Base-by-base conservation (phyloP, 768 basidiomycete species). In the Guyanaporus albipodus region DNA sequence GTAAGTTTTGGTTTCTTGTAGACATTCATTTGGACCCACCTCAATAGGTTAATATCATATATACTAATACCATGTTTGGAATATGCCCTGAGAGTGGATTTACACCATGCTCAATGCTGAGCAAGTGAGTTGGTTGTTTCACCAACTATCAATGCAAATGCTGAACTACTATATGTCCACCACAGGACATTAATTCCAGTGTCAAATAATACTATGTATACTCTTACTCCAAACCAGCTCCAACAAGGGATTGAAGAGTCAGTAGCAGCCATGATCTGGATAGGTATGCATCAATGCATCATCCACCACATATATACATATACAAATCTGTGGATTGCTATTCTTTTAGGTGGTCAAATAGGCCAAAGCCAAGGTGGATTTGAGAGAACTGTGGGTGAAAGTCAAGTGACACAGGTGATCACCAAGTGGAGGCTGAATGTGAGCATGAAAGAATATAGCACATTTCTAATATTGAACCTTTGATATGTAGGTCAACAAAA, bases 341-440 rank as follows among this genome's bases (percentile, higher is more conserved):
- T 8, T 31, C 14, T n/a, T 19, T n/a, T n/a, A 57, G 56, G n/a
- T 32, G 52, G 56, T 40, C 44, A 54, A 19, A 1, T 49, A 1
- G 56, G 52, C 6, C 14, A 35, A 38, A 14, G 1, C 4, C 22
- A 38, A 10, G 47, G 50, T 14, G 56, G 52, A n/a, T 49, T 54
- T 41, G 32, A 58, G 12, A n/a, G 32, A 3, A 19, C 12, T 5
- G 3, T 2, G 8, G 44, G 44, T 23, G 22, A 26, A 23, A 46
- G 38, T n/a, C 38, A 22, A 37, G 52, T 54, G 4, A 46, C 34
- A 10, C 46, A 58, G 6, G 37, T 40, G 18, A n/a, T 34, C 9
- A 49, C 38, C 26, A 4, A 41, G 27, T 54, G 40, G 52, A 48
- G 52, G 18, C 19, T 57, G 22, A 46, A 57, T 49, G 56, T 57